Evolutionary conservation across 1,284 basidiomycete genomes (phyloP), one percentile per base, ranked within the genome.

Genomic region (Fomes fomentarius): DNA sequence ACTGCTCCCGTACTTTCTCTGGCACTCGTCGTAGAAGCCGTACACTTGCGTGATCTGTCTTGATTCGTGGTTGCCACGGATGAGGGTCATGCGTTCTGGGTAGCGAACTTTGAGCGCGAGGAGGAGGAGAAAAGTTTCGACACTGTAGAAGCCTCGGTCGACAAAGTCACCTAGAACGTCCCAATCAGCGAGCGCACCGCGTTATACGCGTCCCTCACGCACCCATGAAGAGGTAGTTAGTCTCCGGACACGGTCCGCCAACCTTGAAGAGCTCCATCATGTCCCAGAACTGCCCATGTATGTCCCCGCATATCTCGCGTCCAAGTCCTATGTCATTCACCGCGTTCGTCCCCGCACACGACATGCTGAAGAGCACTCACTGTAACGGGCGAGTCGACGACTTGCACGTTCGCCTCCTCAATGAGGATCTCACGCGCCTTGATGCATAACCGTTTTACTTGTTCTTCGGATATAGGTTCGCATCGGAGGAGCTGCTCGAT

Each of bases 221-320:
- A 95, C 94, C 96, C 91, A 99, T 96, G 80, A 99, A 99, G 53
- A 99, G 87, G 73, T 99, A 99, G 71, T 94, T 96, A 9, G 96
- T 98, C 30, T 94, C 89, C 48, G 96, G 96, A 73, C 95, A 98
- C 67, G 88, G 87, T 12, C 96, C 96, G 24, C 96, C 97, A 31
- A 97, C 88, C 70, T 90, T 90, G 82, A 99, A 98, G 47, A 98
- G 81, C 76, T 99, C 95, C 85, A 98, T 89, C 62, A 99, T 82
- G 72, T 99, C 96, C 72, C 92, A 97, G 72, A 99, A 99, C 70
- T 99, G 96, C 11, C 96, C 96, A 69, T 99, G 96, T 50, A 99
- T 99, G 75, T 99, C 97, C 19, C 96, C 96, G 69, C 97, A 99
- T 73, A 99, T 96, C 94, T 95, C 51, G 38, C 42, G 26, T 17